phyloP scores from a whole-genome alignment of 352 stramenopile genomes.

The Lagenidium sp. region DNA sequence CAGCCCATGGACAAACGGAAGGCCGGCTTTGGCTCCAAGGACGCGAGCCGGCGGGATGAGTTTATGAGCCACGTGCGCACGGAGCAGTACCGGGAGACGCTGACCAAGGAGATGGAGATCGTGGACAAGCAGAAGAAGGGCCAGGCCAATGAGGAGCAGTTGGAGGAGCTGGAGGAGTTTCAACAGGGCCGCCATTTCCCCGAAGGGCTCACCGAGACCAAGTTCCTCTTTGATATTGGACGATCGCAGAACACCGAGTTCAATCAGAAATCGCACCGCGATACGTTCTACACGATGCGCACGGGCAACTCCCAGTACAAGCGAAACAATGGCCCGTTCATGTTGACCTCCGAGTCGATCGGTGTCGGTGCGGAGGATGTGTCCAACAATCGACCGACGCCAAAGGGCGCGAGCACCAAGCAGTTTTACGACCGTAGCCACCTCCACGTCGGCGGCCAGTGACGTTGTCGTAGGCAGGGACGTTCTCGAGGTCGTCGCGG shows the following conservation, averaged over 20 bases:
- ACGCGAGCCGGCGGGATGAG: constrained; percentile 84
- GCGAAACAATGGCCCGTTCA: constrained; percentile 73
- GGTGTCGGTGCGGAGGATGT: constrained; percentile 59
- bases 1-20: constrained; percentile 84
- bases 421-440: constrained; percentile 83
- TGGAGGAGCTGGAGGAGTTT: constrained; percentile 31
- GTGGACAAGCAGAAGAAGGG: constrained; percentile 60
- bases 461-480: too few species aligned
- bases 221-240: constrained; percentile 75
- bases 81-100: constrained; percentile 82
- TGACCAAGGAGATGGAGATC: constrained; percentile 80
- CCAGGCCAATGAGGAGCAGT: constrained; percentile 20
- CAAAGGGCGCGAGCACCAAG: constrained; percentile 69
- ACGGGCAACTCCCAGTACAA: constrained; percentile 69
- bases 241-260: constrained; percentile 74
- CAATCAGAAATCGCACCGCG: constrained; percentile 74
- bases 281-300: constrained; percentile 80
- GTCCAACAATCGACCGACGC: constrained; percentile 30
- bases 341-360: constrained; percentile 64
- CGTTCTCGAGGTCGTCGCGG: too few species aligned
- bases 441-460: constrained; percentile 38
- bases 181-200: constrained; percentile 48
- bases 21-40: constrained; percentile 86
- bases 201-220: constrained; percentile 62
- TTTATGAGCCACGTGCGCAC: constrained; percentile 89